Base-by-base conservation (phyloP, 2,329 filamentous ascomycete genomes). In the Exserohilum turcica region DNA sequence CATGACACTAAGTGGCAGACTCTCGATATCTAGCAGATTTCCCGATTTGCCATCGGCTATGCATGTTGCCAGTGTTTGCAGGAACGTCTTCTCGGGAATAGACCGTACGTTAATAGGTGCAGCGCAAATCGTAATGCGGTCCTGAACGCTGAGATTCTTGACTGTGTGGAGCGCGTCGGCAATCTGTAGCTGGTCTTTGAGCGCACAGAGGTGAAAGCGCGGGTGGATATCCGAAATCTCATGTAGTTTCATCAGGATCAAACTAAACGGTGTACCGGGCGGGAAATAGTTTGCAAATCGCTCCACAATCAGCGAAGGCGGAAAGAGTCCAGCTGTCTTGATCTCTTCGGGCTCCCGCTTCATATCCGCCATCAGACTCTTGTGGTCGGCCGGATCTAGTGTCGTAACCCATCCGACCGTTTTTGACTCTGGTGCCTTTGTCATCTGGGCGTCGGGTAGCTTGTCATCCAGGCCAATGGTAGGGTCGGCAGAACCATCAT, bases 201-300 rank as follows among this genome's bases (percentile, higher is more conserved):
- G 72, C 10, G 79, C 76, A 63, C 88, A 91, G 43, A 97, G 77
- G 59, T 88, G 85, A 74, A 91, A 97, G 1, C 83, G 81, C 0
- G 81, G 75, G 47, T 87, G 84, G 8, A 89, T 77, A 24, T 80
- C 78, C 2, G 85, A 83, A 7, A 93, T 80, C 50, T 91, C 87
- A 57, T 88, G 81, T 43, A 97, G 79, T 2, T 89, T 88, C 56
- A 87, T 80, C 50, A 97, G 75, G 54, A 97, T 86, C 67, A 92
- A 96, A 59, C 86, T 88, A 62, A 97, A 89, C 0, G 92, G 91
- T 0, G 90, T 92, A 5, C 84, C 82, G 0, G 86, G 83, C 0
- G 92, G 91, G 65, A 96, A 96, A 69, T 93, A 94, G 2, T 84
- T 82, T 1, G 89, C 83, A 68, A 97, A 94, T 6, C 84, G 83